Conservation (phyloP, 2,329 filamentous ascomycete genomes). For the Dryadomyces quercus-mongolicae region DNA sequence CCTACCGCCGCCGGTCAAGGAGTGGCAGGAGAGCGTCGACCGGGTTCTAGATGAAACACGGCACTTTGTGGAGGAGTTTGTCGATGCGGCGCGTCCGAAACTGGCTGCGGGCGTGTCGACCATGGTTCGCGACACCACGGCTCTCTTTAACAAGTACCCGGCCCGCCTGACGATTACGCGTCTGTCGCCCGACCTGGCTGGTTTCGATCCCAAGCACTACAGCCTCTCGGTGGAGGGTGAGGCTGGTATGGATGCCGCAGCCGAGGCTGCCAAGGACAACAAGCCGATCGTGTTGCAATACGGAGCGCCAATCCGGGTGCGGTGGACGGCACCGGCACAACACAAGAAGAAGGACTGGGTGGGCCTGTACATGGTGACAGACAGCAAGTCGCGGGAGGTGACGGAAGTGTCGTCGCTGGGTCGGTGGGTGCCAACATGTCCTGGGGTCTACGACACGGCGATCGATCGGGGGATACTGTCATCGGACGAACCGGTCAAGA, state of each 20-base stretch:
- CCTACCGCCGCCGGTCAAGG: constrained; percentile 69
- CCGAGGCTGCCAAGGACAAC: constrained; percentile 39
- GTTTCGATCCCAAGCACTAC: constrained; percentile 70
- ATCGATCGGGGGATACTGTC: constrained; percentile 66
- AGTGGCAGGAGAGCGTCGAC: constrained; percentile 78
- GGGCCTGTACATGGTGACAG: constrained; percentile 88
- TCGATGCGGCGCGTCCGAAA: constrained; percentile 76
- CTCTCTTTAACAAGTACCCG: constrained; percentile 81
- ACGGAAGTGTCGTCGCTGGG: constrained; percentile 79
- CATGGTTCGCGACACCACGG: constrained; percentile 77
- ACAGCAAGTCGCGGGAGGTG: constrained; percentile 75
- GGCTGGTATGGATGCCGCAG: constrained; percentile 30
- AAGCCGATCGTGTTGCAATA: constrained; percentile 78
- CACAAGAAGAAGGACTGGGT: constrained; percentile 93
- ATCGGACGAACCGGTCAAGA: constrained; percentile 46
- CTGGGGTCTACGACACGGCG: constrained; percentile 62
- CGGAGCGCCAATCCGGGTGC: constrained; percentile 77
- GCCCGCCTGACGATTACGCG: constrained; percentile 73
- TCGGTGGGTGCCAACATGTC: constrained; percentile 75
- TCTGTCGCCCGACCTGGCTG: constrained; percentile 67
- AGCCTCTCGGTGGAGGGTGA: constrained; percentile 62
- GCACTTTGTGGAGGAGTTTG: constrained; percentile 81
- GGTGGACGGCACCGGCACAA: constrained; percentile 78
- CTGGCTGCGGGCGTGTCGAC: constrained; percentile 76
- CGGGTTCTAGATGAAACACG: constrained; percentile 75